Base-by-base conservation (phyloP, 805 yeast species). In the Candida endomychidarum region DNA sequence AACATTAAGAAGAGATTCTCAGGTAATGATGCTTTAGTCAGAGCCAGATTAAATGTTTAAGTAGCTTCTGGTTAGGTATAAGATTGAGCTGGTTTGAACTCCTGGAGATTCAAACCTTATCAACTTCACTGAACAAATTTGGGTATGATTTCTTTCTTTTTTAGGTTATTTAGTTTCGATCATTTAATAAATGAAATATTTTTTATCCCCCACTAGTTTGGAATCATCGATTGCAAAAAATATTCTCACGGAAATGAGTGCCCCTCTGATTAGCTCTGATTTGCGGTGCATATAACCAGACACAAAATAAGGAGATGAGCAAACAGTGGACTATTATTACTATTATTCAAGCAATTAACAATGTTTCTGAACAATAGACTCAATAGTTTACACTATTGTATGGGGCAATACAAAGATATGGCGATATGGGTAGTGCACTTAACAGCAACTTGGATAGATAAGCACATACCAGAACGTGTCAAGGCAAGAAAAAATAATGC, bases 1-100 rank as follows among this genome's bases (percentile, higher is more conserved):
- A 23, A 10, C n/a, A 30, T 42, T 20, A 37, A 33, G 23, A 42
- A 38, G 19, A 38, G 46, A 28, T 42, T 42, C 30, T 11, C 35
- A 4, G 19, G 33, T 22, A n/a, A 8, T 10, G 26, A 35, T 15
- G 38, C 23, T 8, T 21, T 35, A 17, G 27, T 21, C 20, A 35
- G 32, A 27, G 38, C 38, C 12, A 23, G 29, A 17, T 16, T 34
- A 29, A 4, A 18, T 18, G 10, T 7, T 11, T 23, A 23, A 23
- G 7, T 10, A 23, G 15, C 12, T 25, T 6, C 12, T 7, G 12
- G 15, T 11, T 10, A 20, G 8, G 22, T 8, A 20, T 6, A 8
- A 6, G 7, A 6, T 6, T 29, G 16, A 14, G 20, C 5, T 29
- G 33, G 29, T 25, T n/a, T n/a, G n/a, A n/a, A n/a, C n/a, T n/a